Base-by-base conservation (phyloP, 306 rosid genomes). In the Boehmeria nivea region DNA sequence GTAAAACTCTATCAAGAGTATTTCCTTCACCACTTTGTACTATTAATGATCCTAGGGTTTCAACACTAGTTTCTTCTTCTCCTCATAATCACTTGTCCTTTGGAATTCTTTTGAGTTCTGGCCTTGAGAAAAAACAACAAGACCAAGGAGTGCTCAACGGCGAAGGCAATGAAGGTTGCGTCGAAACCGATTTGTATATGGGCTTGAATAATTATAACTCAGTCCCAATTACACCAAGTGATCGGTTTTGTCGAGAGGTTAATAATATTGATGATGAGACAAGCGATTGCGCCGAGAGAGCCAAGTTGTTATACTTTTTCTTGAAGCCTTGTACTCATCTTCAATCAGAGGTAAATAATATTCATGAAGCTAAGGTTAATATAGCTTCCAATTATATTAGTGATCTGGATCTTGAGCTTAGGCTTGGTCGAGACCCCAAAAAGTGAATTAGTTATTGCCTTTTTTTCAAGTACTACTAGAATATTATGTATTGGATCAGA, bases 381-480 rank as follows among this genome's bases (percentile, higher is more conserved):
- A 23, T 22, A 11, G 60, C 67, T 51, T 14, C 39, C 16, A 54
- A 27, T 51, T 13, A 1, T 58, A 70, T 63, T 58, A 89, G 81
- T 54, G 86, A 81, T 44, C 66, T 89, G 76, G 97, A 89, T 77
- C 97, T 89, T 69, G 97, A 89, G 73, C 95, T 89, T 72, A 78
- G 93, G 85, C 82, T 89, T 51, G 97, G 97, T 57, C 72, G 70
- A 51, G 71, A 31, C 36, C 36, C 36, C 36, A 31, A 31, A 31
- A 4, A 31, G 9, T 31, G 36, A 31, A 6, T 4, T 31, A 31
- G 36, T 4, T 31, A 31, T n/a, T n/a, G n/a, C n/a, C n/a, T n/a
- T n/a, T n/a, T n/a, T n/a, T n/a, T n/a, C n/a, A n/a, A n/a, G n/a
- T n/a, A n/a, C n/a, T n/a, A n/a, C n/a, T n/a, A n/a, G n/a, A n/a